phyloP scores from a whole-genome alignment of 2,329 filamentous ascomycete genomes.

The Aspergillus pseudoglaucus region DNA sequence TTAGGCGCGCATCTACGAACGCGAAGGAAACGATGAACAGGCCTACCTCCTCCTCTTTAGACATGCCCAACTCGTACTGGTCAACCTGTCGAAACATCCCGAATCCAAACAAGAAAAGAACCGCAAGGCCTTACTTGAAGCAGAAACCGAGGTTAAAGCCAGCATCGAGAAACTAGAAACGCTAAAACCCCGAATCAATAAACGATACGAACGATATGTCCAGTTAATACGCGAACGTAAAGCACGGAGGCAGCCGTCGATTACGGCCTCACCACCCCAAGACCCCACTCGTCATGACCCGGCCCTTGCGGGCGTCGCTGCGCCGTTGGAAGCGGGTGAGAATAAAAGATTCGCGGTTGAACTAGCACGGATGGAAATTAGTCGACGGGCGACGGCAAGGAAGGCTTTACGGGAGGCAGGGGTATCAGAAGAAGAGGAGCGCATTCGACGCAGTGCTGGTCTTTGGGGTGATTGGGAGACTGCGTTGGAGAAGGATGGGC shows the following conservation, averaged over 20 bases:
- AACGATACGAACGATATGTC: slow-evolving; percentile 62
- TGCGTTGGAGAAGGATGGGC: slow-evolving; percentile 29
- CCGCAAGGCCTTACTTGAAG: slow-evolving; percentile 47
- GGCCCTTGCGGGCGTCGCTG: slow-evolving; percentile 51
- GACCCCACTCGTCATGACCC: slow-evolving; percentile 44
- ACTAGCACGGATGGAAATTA: slow-evolving; percentile 66
- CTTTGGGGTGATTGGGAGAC: slow-evolving; percentile 50
- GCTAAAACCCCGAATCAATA: slow-evolving; percentile 71
- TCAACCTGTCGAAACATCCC: slow-evolving; percentile 68
- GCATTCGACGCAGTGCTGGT: slow-evolving; percentile 48
- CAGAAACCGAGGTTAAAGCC: slow-evolving; percentile 55
- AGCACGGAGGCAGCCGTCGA: slow-evolving; percentile 29
- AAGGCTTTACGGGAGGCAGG: slow-evolving; percentile 53
- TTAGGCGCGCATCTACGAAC: slow-evolving; percentile 71
- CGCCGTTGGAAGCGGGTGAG: slow-evolving; percentile 62
- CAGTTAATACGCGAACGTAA: slow-evolving; percentile 44
- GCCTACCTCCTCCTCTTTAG: slow-evolving; percentile 89
- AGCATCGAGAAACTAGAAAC: slow-evolving; percentile 67
- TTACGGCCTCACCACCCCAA: slow-evolving; percentile 5
- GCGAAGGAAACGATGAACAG: slow-evolving; percentile 78
- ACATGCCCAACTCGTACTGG: slow-evolving; percentile 76
- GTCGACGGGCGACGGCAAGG: slow-evolving; percentile 57
- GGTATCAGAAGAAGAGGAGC: slow-evolving; percentile 52
- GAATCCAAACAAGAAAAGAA: slow-evolving; percentile 61
- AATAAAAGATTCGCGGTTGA: slow-evolving; percentile 71